A percentile compares a stretch with the other conserved stretches of the same genome.
Evolutionary conservation across 345 rosid genomes (phyloP).

Genomic region (Aquilaria sinensis): DNA sequence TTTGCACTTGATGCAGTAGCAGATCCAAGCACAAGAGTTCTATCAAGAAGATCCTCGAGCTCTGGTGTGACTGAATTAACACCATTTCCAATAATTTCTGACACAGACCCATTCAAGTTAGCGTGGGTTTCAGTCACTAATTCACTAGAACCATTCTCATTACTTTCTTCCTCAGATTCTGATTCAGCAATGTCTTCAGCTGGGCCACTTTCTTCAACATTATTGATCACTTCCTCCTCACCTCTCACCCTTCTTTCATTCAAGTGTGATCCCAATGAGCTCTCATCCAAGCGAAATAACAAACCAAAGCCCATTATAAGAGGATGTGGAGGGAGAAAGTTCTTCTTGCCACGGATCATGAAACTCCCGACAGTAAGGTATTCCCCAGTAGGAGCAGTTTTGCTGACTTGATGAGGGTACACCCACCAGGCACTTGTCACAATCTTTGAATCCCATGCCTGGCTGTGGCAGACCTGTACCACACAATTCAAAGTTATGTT

Average conservation of each 20-base stretch:
- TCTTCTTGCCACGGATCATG: constrained; percentile 98
- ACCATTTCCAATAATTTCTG: constrained; percentile 30
- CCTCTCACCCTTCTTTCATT: constrained; percentile 97
- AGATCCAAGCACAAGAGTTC: constrained; percentile 90
- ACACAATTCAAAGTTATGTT: constrained; percentile 10
- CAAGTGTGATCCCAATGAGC: constrained; percentile 94
- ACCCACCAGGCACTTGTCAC: constrained; percentile 99
- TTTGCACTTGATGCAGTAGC: constrained; percentile 35
- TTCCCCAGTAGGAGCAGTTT: constrained; percentile 99
- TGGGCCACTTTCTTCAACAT: constrained; percentile 49
- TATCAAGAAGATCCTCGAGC: constrained; percentile 93
- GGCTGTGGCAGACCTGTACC: constrained; percentile 91
- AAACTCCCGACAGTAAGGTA: constrained; percentile 97
- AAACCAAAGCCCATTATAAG: constrained; percentile 98
- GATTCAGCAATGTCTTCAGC: constrained; percentile 42
- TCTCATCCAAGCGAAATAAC: constrained; percentile 95
- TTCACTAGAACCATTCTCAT: constrained; percentile 24
- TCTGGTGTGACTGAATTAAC: constrained; percentile 46
- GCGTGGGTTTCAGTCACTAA: constrained; percentile 19
- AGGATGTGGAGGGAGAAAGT: constrained; percentile 96
- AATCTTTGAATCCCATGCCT: constrained; percentile 99
- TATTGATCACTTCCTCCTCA: constrained; percentile 77
- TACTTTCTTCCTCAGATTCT: constrained; percentile 50
- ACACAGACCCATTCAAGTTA: constrained; percentile 15
- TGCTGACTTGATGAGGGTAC: constrained; percentile 93